Evolutionary conservation across 1,284 basidiomycete genomes (phyloP), one percentile per base, ranked within the genome.

Genomic region (Veloporphyrellus conicus): DNA sequence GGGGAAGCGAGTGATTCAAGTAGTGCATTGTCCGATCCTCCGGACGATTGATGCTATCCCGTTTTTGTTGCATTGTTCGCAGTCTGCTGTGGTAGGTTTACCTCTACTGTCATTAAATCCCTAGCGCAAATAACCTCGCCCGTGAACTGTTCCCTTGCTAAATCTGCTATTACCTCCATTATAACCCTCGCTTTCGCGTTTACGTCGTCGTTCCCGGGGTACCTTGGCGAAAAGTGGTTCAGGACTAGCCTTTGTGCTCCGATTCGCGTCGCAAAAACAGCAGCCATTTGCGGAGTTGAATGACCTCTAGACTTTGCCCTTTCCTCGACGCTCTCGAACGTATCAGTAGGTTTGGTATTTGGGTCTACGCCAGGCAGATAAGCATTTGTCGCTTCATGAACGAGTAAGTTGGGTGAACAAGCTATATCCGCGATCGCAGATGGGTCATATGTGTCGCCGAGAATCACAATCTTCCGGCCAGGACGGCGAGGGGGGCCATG

Each of bases 311-410:
- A 82, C 60, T 76, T 80, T n/a, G 90, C 75, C 48, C 84, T 81
- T 41, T 68, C 68, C 59, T 86, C 77, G 3, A 93, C 80, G n/a
- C 60, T 76, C 50, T 80, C 77, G 52, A 76, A 75, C 12, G 81
- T 82, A 49, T 82, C 82, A 16, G 60, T 67, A 19, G 64, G 67
- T 61, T 81, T 87, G 47, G 78, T 83, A 33, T 68, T 66, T 9
- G 69, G 63, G 53, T 85, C 81, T 40, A 84, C 57, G 0, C 73
- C 76, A 1, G 90, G 90, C n/a, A 96, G 74, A 65, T 88, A 82
- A 1, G 90, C 89, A 63, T 95, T 96, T 8, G 93, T 96, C 31
- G 90, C 89, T 70, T 97, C 93, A 61, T 97, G 93, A 19, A 86
- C 76, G 41, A 84, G 71, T 34, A 92, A 53, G 55, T 89, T 83